Evolutionary conservation across 2,329 filamentous ascomycete species (phyloP).

Genomic region (Aspergillus spinulosporus): DNA sequence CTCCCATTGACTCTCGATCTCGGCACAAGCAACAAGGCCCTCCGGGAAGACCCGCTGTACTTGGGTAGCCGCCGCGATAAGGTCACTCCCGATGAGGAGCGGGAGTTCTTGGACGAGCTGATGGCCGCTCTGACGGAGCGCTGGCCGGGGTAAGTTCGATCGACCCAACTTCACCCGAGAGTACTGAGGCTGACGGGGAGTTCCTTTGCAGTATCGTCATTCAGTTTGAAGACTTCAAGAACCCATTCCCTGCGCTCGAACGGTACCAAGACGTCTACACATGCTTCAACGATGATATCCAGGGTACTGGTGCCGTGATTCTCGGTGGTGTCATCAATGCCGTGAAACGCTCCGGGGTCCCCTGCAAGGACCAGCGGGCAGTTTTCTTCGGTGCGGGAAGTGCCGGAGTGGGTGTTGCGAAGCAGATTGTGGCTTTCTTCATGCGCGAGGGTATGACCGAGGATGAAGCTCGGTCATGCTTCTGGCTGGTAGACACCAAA

Average conservation of each 20-base stretch:
- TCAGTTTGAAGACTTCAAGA: slow-evolving; percentile 98
- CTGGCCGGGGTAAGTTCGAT: slow-evolving; percentile 60
- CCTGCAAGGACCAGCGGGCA: slow-evolving; percentile 84
- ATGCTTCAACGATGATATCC: slow-evolving; percentile 98
- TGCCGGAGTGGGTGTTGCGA: slow-evolving; percentile 94
- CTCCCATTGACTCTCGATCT: slow-evolving; percentile 64
- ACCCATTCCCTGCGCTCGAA: slow-evolving; percentile 90
- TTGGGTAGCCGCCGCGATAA: slow-evolving; percentile 85
- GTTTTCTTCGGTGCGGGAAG: slow-evolving; percentile 96
- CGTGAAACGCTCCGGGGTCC: slow-evolving; percentile 82
- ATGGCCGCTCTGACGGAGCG: slow-evolving; percentile 85
- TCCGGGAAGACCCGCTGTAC: slow-evolving; percentile 81
- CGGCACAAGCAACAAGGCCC: slow-evolving; percentile 63
- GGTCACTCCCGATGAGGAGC: slow-evolving; percentile 73
- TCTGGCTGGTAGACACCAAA: slow-evolving; percentile 97
- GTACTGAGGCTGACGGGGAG: slow-evolving; percentile 24
- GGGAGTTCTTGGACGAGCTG: slow-evolving; percentile 94
- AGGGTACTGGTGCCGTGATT: slow-evolving; percentile 94
- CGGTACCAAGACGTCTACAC: slow-evolving; percentile 85
- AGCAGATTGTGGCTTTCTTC: slow-evolving; percentile 97
- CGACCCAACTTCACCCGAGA: slow-evolving; percentile 18
- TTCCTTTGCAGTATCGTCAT: slow-evolving; percentile 62
- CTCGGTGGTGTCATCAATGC: slow-evolving; percentile 74
- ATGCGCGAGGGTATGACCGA: slow-evolving; percentile 87
- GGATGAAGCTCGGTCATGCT: slow-evolving; percentile 82